These are phyloP conservation scores for Deinandra increscens DNA, from an alignment of 129 eudicot genomes.

Conservation along the genomic window DNA sequence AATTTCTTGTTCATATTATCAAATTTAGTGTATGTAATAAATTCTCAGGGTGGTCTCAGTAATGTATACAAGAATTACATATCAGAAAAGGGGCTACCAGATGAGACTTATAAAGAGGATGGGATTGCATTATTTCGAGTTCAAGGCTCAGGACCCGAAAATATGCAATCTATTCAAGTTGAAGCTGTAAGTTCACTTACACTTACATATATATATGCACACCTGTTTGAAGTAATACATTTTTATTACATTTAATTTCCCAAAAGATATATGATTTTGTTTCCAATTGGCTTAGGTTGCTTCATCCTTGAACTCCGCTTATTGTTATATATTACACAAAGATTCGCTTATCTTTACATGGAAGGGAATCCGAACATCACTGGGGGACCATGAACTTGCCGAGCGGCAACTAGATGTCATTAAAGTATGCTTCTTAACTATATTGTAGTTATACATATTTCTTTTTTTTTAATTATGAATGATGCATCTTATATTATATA, in stretches of 20 bases:
- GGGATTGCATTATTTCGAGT: conserved; percentile 79
- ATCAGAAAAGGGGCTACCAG: conserved; percentile 66
- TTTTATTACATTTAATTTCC: background rate
- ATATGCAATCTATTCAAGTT: conserved; percentile 97
- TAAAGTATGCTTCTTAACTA: background rate
- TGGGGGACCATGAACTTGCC: conserved; percentile 72
- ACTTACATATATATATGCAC: background rate
- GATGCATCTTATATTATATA: background rate
- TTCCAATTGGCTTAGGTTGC: conserved; percentile 53
- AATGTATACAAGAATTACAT: conserved; percentile 72
- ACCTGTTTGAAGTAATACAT: background rate
- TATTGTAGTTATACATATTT: background rate
- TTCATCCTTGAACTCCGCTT: conserved; percentile 77
- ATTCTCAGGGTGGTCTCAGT: conserved; percentile 82
- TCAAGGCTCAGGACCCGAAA: conserved; percentile 96
- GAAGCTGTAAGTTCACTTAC: conserved; percentile 54
- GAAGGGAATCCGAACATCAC: conserved; percentile 63
- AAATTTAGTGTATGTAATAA: background rate
- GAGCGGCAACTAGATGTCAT: conserved; percentile 83
- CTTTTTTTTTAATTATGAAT: background rate
- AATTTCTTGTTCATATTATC: background rate
- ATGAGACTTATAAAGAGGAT: conserved; percentile 72
- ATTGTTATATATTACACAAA: conserved; percentile 84
- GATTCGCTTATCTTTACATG: conserved; percentile 64
- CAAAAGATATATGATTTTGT: background rate